Evolutionary conservation across 345 rosid species (phyloP).

Genomic region (Aquilaria malaccensis): DNA sequence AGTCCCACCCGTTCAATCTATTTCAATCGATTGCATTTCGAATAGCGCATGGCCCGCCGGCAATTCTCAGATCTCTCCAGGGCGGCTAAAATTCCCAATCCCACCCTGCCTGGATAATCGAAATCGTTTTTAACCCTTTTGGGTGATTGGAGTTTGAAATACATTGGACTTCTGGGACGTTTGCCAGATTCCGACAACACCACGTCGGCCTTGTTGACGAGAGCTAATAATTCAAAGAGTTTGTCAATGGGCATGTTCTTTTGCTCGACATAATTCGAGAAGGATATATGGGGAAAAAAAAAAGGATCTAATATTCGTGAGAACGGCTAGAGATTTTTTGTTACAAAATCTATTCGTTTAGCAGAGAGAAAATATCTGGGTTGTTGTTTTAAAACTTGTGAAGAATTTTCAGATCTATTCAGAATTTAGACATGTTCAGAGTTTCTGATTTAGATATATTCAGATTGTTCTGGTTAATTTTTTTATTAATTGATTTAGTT

Average conservation of each 20-base stretch:
- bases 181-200: conserved; percentile 24
- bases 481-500: no score
- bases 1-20: no score
- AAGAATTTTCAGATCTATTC: no score
- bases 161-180: conserved; percentile 71
- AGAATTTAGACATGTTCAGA: no score
- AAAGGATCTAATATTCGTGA: not conserved
- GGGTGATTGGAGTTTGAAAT: conserved; percentile 51
- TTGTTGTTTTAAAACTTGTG: no score
- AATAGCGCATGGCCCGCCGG: conserved; percentile 21
- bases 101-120: conserved; percentile 55
- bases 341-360: conserved; percentile 23
- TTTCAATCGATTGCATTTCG: conserved; percentile 20
- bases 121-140: conserved; percentile 38
- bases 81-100: conserved; percentile 74
- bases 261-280: conserved; percentile 44
- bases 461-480: no score
- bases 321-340: conserved; percentile 12
- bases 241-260: conserved; percentile 68
- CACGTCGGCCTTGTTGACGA: conserved; percentile 35
- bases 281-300: not conserved
- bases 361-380: not conserved
- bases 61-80: conserved; percentile 42
- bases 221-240: conserved; percentile 53
- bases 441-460: no score